Evolutionary conservation across 768 basidiomycete genomes (phyloP), one percentile per base, ranked within the genome.

Genomic region (button mushroom (Agaricus bisporus)): DNA sequence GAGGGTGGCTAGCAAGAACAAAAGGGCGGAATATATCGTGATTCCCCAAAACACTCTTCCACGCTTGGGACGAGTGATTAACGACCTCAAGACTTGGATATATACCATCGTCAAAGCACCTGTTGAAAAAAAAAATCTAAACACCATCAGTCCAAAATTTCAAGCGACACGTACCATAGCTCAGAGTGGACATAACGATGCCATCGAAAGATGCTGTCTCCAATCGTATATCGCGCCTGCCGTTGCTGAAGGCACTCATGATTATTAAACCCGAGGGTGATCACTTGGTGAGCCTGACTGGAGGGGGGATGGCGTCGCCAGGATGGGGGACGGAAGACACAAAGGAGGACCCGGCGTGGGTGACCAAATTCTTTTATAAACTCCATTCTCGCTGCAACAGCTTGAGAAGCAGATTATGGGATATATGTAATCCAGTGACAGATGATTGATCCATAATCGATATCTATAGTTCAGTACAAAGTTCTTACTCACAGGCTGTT

Each of bases 51-150:
- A 72, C 12, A 58, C 55, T 9, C 57, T 63, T 15, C 67, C 68
- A 29, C 72, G 68, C 48, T 66, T 66, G 7, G 72, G 71, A n/a
- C 68, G 64, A 38, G 65, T 63, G 4, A 68, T 56, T 15, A 74
- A 64, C 18, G 70, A 67, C 39, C 69, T 68, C 5, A 58, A 49
- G 26, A 74, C 60, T 57, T 73, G 73, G 17, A 73, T 60, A 43
- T 67, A 69, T 22, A 74, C 60, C 73, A 73, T 74, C 10, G 71
- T 45, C 45, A 73, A 47, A 15, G 71, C 72, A 37, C 73, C 73
- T 74, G n/a, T 26, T 25, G 26, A 8, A 29, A 28, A 8, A 22
- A 38, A 22, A 1, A 20, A 48, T 14, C 18, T 26, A 46, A 12
- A 11, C 25, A n/a, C 36, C 32, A 18, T 41, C 32, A 25, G 26